Evolutionary conservation across 2,329 filamentous ascomycete species (phyloP).

Genomic region (Aureobasidium sp.): DNA sequence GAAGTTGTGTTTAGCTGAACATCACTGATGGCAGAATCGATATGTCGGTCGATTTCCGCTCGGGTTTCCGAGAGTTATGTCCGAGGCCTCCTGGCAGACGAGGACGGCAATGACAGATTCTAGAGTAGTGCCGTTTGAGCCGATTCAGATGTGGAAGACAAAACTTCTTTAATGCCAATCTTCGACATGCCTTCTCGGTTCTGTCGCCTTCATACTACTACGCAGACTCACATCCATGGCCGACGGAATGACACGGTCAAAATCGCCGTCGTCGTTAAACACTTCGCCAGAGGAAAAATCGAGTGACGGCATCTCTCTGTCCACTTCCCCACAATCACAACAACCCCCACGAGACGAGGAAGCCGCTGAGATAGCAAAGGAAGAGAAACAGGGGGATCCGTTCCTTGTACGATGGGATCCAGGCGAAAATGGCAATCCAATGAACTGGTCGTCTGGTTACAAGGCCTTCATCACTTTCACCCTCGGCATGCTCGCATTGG

Average conservation of each 20-base stretch:
- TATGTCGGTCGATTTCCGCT: neutral
- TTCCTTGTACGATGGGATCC: conserved; percentile 55
- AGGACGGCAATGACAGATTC: neutral
- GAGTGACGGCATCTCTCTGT: neutral
- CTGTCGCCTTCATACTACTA: neutral
- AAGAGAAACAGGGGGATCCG: conserved; percentile 12
- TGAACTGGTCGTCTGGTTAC: conserved; percentile 36
- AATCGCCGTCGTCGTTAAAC: neutral
- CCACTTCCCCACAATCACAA: neutral
- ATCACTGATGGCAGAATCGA: neutral
- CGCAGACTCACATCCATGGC: neutral
- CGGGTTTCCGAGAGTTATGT: neutral
- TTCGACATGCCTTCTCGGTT: neutral
- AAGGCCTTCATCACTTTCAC: conserved; percentile 43
- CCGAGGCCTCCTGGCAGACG: neutral
- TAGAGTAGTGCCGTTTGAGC: conserved; percentile 7
- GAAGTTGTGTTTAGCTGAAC: neutral
- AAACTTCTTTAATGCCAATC: neutral
- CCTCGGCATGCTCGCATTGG: conserved; percentile 42
- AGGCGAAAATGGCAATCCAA: conserved; percentile 51
- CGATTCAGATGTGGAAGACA: neutral
- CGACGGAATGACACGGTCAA: neutral
- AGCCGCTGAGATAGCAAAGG: neutral
- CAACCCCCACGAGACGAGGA: neutral
- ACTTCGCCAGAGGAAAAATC: neutral